Evolutionary conservation across 352 stramenopile genomes (phyloP), one percentile per base, ranked within the genome.

Genomic region (Phytophthora sansomeana): DNA sequence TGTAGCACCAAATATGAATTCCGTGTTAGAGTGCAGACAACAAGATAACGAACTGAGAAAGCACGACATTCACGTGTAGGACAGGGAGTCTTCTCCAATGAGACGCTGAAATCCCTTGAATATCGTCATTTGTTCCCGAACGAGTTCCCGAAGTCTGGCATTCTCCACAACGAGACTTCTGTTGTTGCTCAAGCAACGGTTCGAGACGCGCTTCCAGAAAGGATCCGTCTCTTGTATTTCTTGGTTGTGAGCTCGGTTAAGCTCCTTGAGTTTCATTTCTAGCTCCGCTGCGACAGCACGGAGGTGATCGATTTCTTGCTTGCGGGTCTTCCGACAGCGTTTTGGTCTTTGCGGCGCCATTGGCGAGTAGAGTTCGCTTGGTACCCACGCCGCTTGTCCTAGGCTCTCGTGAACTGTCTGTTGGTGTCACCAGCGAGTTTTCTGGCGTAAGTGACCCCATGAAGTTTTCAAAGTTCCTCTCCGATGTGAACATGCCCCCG

Each of bases 201-300:
- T 72, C 7, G 78, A 75, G 9, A 83, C 65, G 16, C 72, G 72
- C 46, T 75, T 81, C 74, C 74, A 87, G 39, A 85, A 84, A 2
- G 69, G 48, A 24, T 83, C 63, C 9, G 46, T 42, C 2, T 63
- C 75, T 30, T 63, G 50, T 30, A 69, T 70, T 5, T 69, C 67
- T 6, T 38, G 32, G 19, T 57, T 63, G 29, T 73, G 60, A 16
- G 43, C 39, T 43, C 78, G 55, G 43, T 74, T 76, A 3, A 84
- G 55, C 5, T 64, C 47, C 24, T 63, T 58, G 14, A 89, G 70
- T 49, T 87, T 77, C 51, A 56, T 67, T 42, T 84, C 78, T 29
- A 87, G 48, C 35, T 67, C 66, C 19, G 63, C 44, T 11, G 74
- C 73, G 7, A 81, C 63, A 4, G 58, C 61, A 26, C 75, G 78